Evolutionary conservation across 192 early-diverging fungal species (phyloP), one percentile per base, ranked within the genome.

Genomic region (Gaertneriomyces semiglobifer): DNA sequence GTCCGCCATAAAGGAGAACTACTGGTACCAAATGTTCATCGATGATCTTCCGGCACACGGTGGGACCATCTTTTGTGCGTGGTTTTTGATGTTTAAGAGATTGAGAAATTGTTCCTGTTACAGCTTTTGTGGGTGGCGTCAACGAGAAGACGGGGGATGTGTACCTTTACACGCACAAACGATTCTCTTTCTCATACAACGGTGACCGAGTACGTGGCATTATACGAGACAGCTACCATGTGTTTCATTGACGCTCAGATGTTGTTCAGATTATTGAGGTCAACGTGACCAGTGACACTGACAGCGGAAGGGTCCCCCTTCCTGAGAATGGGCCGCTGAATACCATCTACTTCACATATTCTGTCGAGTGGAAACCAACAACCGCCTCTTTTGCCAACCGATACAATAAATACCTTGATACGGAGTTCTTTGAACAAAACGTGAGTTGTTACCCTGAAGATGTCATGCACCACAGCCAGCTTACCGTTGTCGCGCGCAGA

Each of bases 361-460:
- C 85, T n/a, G 86, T 92, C 7, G 63, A 72, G 12, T 93, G 87
- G 87, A 69, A 63, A 4, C 44, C 60, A 38, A 85, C 87, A 10
- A 58, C 57, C 10, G 80, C 74, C 8, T 40, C 68, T 0, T 93
- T 90, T 70, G 79, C 83, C 25, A 91, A 88, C 2, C 86, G 95
- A 38, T 98, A 90, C 88, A 88, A 93, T 71, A 83, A 78, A 66
- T 94, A 95, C 74, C 69, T 95, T 42, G 83, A 91, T 53, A 79
- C 78, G 7, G 83, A 86, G 39, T 92, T 92, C 39, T 86, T 90
- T 55, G 93, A 98, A 63, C 92, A 93, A 50, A 88, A 87, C 65
- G 94, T 95, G 68, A 39, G 54, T 57, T 12, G 12, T n/a, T 50
- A n/a, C 0, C 11, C 1, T 12, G 3, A 1, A 2, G 48, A n/a